A percentile compares a stretch with the other conserved stretches of the same genome.
Conservation (phyloP, 805 yeast species). For the Kockiozyma suomiensis region DNA sequence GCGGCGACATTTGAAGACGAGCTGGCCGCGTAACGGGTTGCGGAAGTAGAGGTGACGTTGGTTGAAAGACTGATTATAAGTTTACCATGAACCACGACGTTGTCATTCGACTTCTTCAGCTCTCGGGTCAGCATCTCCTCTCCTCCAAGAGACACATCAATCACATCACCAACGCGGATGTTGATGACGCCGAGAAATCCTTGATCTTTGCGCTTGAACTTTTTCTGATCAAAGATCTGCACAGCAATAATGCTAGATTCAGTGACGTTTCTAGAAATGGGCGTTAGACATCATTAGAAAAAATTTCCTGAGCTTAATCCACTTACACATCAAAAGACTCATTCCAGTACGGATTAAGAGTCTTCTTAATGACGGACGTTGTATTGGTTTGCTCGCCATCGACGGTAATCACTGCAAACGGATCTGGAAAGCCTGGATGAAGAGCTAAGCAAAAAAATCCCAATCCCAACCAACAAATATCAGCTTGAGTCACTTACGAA, state of each 20-base stretch:
- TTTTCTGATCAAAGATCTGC: constrained; percentile 95
- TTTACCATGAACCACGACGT: constrained; percentile 90
- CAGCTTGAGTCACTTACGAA: constrained; percentile 51
- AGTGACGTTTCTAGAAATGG: constrained; percentile 51
- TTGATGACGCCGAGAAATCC: constrained; percentile 97
- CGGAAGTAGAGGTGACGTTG: constrained; percentile 32
- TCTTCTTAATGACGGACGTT: constrained; percentile 89
- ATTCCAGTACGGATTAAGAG: constrained; percentile 97
- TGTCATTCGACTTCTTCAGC: constrained; percentile 87
- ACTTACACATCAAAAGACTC: constrained; percentile 76
- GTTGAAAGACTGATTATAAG: constrained; percentile 59
- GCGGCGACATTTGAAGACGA: constrained; percentile 15
- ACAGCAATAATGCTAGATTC: constrained; percentile 85
- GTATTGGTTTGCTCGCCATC: constrained; percentile 96
- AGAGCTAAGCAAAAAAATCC: no score
- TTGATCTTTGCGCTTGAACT: constrained; percentile 97
- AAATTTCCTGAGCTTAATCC: background rate
- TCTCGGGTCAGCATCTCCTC: constrained; percentile 89
- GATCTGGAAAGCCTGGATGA: constrained; percentile 85
- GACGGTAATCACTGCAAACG: constrained; percentile 96
- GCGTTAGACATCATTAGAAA: constrained; percentile 38
- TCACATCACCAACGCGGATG: constrained; percentile 82
- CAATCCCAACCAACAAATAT: background rate
- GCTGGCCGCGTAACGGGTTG: constrained; percentile 20
- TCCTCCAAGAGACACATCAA: constrained; percentile 54